Evolutionary conservation across 306 rosid species (phyloP).

Genomic region (Prunus fruticosa): DNA sequence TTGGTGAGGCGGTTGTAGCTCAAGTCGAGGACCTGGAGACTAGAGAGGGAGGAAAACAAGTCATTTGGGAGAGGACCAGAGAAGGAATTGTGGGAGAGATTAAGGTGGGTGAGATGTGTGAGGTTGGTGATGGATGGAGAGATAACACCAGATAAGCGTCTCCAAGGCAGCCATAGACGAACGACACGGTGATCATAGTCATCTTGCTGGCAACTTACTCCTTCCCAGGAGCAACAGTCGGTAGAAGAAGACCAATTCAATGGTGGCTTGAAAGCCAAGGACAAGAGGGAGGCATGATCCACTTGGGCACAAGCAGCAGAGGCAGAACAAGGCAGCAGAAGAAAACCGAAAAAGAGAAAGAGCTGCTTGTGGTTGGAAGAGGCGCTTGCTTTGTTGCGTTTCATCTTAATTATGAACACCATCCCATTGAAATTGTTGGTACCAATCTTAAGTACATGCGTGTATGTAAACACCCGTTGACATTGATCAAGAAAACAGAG

Average conservation of each 20-base stretch:
- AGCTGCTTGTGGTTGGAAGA: not conserved
- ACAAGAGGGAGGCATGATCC: not conserved
- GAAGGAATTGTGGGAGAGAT: not conserved
- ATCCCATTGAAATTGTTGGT: too few relatives aligned
- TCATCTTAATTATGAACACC: not conserved
- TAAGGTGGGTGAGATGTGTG: not conserved
- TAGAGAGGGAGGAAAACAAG: not conserved
- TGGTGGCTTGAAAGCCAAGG: not conserved
- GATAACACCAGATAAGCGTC: not conserved
- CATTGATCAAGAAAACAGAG: too few relatives aligned
- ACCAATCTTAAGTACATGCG: too few relatives aligned
- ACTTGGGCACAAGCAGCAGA: not conserved
- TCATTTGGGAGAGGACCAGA: not conserved
- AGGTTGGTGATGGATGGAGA: not conserved
- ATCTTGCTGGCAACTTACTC: not conserved
- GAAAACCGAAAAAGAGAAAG: not conserved
- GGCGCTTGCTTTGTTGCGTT: not conserved
- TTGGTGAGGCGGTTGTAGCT: too few relatives aligned
- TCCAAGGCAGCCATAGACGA: not conserved
- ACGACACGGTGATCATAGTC: not conserved
- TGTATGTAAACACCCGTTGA: too few relatives aligned
- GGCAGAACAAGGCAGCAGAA: not conserved
- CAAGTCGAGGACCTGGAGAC: not conserved
- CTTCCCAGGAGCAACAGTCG: constrained; percentile 1
- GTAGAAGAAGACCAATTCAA: not conserved